These are phyloP conservation scores for Fusarium transvaalense DNA, from an alignment of 2,329 filamentous ascomycete species.

Conservation along the genomic window DNA sequence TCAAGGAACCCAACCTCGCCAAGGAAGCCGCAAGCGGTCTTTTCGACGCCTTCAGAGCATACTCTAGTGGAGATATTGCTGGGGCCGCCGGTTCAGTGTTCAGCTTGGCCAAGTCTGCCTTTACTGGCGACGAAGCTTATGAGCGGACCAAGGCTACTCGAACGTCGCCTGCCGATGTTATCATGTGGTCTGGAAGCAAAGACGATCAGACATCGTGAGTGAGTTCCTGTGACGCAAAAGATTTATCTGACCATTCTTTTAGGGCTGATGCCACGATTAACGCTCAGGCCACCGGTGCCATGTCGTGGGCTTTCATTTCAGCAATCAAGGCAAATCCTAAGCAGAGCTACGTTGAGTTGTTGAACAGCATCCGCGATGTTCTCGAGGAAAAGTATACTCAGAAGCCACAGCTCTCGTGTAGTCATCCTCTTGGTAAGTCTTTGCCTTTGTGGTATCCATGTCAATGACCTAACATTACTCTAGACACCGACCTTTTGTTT, in stretches of 20 bases:
- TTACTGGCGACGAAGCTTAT: constrained; percentile 81
- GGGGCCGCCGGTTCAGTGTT: constrained; percentile 85
- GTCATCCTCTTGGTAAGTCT: constrained; percentile 88
- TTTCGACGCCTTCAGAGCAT: constrained; percentile 79
- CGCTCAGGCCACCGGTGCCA: constrained; percentile 92
- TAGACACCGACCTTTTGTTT: constrained; percentile 75
- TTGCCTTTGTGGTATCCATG: fast-evolving
- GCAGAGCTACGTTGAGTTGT: constrained; percentile 94
- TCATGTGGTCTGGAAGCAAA: constrained; percentile 98
- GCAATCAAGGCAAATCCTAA: constrained; percentile 92
- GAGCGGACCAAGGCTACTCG: constrained; percentile 87
- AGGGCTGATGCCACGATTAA: constrained; percentile 92
- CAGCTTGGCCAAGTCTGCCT: constrained; percentile 88
- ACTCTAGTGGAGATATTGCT: constrained; percentile 85
- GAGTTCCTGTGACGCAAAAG: neutral
- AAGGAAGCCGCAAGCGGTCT: constrained; percentile 82
- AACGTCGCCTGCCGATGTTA: constrained; percentile 93
- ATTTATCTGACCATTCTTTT: constrained; percentile 40
- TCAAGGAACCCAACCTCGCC: constrained; percentile 85
- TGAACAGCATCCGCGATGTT: constrained; percentile 95
- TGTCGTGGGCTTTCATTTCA: constrained; percentile 97
- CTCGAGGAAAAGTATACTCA: constrained; percentile 88
- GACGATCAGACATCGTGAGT: constrained; percentile 87
- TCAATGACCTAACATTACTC: constrained; percentile 21
- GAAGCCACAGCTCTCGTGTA: constrained; percentile 96